Conservation (phyloP, 78 protist species). For the slime mould (Dictyostelium discoideum) region DNA sequence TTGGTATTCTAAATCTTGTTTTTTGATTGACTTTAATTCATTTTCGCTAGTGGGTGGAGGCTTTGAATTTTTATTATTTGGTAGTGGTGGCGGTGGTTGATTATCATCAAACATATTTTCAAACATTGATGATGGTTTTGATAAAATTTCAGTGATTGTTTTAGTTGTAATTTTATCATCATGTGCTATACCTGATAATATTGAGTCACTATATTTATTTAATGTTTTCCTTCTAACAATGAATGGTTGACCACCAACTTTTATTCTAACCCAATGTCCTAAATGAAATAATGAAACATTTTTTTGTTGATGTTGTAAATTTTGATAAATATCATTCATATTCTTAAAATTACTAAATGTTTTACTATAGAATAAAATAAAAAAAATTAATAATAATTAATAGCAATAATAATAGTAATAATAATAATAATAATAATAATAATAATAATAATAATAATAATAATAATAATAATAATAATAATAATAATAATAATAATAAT, state of each 20-base stretch:
- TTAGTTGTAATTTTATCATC: constrained; percentile 49
- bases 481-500: background rate
- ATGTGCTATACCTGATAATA: constrained; percentile 20
- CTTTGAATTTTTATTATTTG: too few relatives aligned
- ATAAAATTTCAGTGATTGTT: constrained; percentile 12
- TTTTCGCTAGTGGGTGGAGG: too few relatives aligned
- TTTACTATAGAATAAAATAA: background rate
- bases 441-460: too few relatives aligned
- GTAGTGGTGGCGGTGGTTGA: background rate
- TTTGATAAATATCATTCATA: constrained; percentile 47
- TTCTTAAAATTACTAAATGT: constrained; percentile 46
- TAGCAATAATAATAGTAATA: background rate
- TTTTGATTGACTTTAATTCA: background rate
- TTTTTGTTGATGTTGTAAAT: constrained; percentile 44
- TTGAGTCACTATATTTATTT: constrained; percentile 19
- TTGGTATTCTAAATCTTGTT: background rate
- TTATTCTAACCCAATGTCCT: constrained; percentile 75
- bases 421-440: too few relatives aligned
- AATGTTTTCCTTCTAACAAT: constrained; percentile 72
- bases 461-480: too few relatives aligned
- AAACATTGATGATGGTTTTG: constrained; percentile 14
- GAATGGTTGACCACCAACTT: constrained; percentile 59
- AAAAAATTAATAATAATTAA: too few relatives aligned
- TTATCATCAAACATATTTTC: background rate
- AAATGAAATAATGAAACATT: constrained; percentile 67